Base-by-base conservation (phyloP, 2,329 filamentous ascomycete species). In the Lecanicillium sp. region DNA sequence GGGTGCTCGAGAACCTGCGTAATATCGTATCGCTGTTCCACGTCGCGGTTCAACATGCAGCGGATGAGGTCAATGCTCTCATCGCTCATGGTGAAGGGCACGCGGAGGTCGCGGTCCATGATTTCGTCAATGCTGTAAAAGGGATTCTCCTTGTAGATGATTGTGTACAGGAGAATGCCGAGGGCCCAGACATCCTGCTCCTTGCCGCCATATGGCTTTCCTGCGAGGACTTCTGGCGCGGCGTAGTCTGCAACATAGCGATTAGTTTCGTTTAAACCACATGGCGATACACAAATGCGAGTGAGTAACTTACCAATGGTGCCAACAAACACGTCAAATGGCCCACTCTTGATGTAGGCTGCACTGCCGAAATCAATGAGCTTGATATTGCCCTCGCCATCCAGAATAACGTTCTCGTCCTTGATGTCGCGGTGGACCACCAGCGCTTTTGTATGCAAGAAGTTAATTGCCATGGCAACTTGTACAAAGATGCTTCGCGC, bases 81-180 rank as follows among this genome's bases (percentile, higher is more conserved):
- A 47, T 96, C 88, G 59, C 87, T 88, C 66, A 90, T 79, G 25
- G 84, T 76, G 58, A 86, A 96, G 0, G 92, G 92, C 19, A 98
- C 82, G 34, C 92, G 79, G 43, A 98, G 69, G 51, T 96, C 90
- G 54, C 90, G 89, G 59, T 98, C 92, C 77, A 97, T 94, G 55
- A 98, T 98, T 69, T 98, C 92, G 60, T 98, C 92, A 54, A 97
- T 92, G 62, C 85, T 94, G 72, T 97, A 97, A 62, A 96, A 98
- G 1, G 92, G 90, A 56, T 98, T 98, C 65, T 98, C 92, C 66
- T 97, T 98, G 74, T 98, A 98, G 55, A 97, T 84, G 55, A 98
- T 96, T 19, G 92, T 98, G 68, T 98, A 98, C 12, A 98, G 77
- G 18, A 98, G 74, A 54, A 98, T 97, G 17, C 92, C 92, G 13